Evolutionary conservation across 306 rosid genomes (phyloP).

Genomic region (Quercus cerris): DNA sequence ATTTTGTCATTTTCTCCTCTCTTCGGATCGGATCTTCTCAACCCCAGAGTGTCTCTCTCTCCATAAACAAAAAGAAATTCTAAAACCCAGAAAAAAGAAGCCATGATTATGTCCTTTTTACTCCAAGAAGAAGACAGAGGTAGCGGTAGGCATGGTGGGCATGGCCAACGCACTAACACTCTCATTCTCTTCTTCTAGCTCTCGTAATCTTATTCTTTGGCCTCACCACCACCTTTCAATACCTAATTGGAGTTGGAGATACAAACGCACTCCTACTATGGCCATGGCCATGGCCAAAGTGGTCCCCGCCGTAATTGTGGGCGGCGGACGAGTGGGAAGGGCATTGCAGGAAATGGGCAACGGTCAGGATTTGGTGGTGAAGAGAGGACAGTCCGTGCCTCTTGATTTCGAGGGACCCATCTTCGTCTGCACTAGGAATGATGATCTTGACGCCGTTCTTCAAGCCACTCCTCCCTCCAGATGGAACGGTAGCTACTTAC

Average conservation of each 20-base stretch:
- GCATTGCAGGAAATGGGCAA: constrained; percentile 74
- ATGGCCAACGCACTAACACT: constrained; percentile 40
- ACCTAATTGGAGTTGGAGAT: constrained; percentile 6
- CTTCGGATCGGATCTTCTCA: no score
- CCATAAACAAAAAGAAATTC: no score
- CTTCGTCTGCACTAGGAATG: constrained; percentile 85
- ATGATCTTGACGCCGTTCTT: constrained; percentile 86
- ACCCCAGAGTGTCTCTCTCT: no score
- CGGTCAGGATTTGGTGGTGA: constrained; percentile 60
- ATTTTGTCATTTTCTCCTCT: no score
- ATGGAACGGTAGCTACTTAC: constrained; percentile 58
- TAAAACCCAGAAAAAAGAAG: no score
- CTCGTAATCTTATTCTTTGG: constrained; percentile 3
- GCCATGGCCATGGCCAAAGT: constrained; percentile 38
- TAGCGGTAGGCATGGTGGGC: neutral
- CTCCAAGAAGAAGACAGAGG: no score
- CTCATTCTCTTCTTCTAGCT: constrained; percentile 30
- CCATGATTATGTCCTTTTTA: no score
- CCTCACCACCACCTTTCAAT: constrained; percentile 7
- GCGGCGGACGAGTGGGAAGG: constrained; percentile 82
- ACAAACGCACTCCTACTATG: constrained; percentile 18
- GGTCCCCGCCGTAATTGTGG: constrained; percentile 80
- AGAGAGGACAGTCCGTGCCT: constrained; percentile 76
- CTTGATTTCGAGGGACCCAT: constrained; percentile 71
- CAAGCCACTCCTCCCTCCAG: constrained; percentile 73